Evolutionary conservation across 106 monocot species (phyloP).

Genomic region (Vanilla planifolia): DNA sequence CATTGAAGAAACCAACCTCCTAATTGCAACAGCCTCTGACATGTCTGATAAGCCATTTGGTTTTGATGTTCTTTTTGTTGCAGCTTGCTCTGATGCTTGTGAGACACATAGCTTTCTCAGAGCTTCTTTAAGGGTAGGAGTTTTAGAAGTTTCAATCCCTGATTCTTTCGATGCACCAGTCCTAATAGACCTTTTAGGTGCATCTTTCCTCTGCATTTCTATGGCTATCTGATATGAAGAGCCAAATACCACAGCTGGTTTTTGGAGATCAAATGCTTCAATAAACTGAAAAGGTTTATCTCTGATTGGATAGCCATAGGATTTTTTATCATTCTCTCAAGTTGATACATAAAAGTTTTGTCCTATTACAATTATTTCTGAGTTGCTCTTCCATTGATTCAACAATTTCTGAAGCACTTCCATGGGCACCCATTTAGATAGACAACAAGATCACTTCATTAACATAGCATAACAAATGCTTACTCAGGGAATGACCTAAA

Average conservation of each 20-base stretch:
- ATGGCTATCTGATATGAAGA: constrained; percentile 5
- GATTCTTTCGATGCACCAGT: constrained; percentile 7
- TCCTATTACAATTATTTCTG: constrained; percentile 6
- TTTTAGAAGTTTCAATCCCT: constrained; percentile 46
- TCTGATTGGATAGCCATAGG: constrained; percentile 6
- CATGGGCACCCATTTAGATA: constrained; percentile 30
- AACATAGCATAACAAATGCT: neutral
- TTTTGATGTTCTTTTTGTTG: constrained; percentile 62
- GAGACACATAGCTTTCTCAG: constrained; percentile 70
- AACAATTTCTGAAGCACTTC: constrained; percentile 26
- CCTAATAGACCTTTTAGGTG: constrained; percentile 7
- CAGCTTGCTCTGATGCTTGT: constrained; percentile 96
- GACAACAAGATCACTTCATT: neutral
- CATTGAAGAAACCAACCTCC: constrained; percentile 66
- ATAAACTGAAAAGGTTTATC: constrained; percentile 19
- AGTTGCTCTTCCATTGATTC: constrained; percentile 25
- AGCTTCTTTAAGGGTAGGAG: constrained; percentile 70
- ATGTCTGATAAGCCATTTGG: constrained; percentile 25
- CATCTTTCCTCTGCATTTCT: constrained; percentile 7
- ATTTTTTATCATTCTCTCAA: constrained; percentile 16
- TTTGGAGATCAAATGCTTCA: constrained; percentile 25
- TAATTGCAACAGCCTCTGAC: constrained; percentile 61
- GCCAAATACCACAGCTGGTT: constrained; percentile 5
- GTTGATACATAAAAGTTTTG: constrained; percentile 12
- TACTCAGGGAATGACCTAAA: neutral